Conservation (phyloP, 495 filamentous ascomycete species). For the Durotheca rogersii region DNA sequence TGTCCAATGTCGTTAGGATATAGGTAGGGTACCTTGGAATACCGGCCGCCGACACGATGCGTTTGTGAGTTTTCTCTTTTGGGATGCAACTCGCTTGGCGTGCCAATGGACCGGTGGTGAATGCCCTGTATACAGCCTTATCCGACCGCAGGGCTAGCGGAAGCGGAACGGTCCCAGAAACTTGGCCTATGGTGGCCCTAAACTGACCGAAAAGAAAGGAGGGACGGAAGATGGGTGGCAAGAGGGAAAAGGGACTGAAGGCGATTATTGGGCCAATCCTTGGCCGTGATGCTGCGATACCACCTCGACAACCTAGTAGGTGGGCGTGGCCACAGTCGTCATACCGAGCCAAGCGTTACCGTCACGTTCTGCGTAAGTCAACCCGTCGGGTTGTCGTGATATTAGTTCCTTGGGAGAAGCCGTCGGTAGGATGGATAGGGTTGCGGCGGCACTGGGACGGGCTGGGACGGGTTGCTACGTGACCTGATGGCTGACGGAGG, state of each 20-base stretch:
- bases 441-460: not conserved
- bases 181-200: slow-evolving; percentile 16
- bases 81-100: slow-evolving; percentile 18
- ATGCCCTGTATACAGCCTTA: too few species aligned
- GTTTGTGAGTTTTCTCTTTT: slow-evolving; percentile 19
- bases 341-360: slow-evolving; percentile 15
- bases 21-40: slow-evolving; percentile 1
- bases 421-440: too few species aligned
- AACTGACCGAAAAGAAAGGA: slow-evolving; percentile 14
- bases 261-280: slow-evolving; percentile 17
- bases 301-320: slow-evolving; percentile 17
- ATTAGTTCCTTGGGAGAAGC: too few species aligned
- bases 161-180: slow-evolving; percentile 9
- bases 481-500: too few species aligned
- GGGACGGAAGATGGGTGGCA: too few species aligned
- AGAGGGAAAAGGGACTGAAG: not conserved
- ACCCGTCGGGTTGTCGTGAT: not conserved
- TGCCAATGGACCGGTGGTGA: slow-evolving; percentile 26
- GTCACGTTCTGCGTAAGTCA: slow-evolving; percentile 1
- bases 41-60: slow-evolving; percentile 8
- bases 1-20: not conserved
- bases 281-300: slow-evolving; percentile 25
- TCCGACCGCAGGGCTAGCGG: slow-evolving; percentile 14
- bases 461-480: too few species aligned
- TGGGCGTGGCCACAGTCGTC: slow-evolving; percentile 19